These are phyloP conservation scores for Phytophthora fragariaefolia DNA, from an alignment of 352 stramenopile species.

Conservation along the genomic window DNA sequence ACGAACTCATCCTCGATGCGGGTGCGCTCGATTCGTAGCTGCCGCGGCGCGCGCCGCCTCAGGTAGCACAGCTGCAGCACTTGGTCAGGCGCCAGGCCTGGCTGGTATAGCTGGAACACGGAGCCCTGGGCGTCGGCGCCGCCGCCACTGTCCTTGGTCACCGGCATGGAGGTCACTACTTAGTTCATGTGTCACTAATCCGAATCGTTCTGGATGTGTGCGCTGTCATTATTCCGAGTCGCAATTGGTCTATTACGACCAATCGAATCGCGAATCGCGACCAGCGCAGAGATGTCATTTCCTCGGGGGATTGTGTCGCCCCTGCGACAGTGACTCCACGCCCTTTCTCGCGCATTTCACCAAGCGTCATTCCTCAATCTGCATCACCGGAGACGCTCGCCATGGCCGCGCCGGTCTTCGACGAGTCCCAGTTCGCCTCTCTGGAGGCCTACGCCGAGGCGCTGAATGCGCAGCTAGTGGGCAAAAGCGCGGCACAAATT, in stretches of 20 bases:
- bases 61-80: conserved; percentile 69
- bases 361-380: conserved; percentile 30
- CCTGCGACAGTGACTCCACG: conserved; percentile 1
- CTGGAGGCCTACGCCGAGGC: conserved; percentile 71
- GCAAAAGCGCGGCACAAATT: conserved; percentile 66
- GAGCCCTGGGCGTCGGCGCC: background rate
- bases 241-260: conserved; percentile 17
- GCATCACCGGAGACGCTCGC: conserved; percentile 7
- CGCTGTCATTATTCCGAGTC: conserved; percentile 7
- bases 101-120: conserved; percentile 75
- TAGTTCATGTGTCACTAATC: background rate
- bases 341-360: conserved; percentile 27
- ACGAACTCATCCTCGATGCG: conserved; percentile 60
- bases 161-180: background rate
- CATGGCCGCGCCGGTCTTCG: conserved; percentile 44
- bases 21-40: conserved; percentile 20
- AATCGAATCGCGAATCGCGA: conserved; percentile 1
- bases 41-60: conserved; percentile 39
- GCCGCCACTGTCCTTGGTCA: background rate
- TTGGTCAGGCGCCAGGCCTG: conserved; percentile 55
- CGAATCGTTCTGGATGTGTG: background rate
- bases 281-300: background rate
- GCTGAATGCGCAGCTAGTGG: conserved; percentile 63
- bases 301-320: no score
- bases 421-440: conserved; percentile 55